Evolutionary conservation across 2,329 filamentous ascomycete genomes (phyloP).

Genomic region (Curvularia verruculosa): DNA sequence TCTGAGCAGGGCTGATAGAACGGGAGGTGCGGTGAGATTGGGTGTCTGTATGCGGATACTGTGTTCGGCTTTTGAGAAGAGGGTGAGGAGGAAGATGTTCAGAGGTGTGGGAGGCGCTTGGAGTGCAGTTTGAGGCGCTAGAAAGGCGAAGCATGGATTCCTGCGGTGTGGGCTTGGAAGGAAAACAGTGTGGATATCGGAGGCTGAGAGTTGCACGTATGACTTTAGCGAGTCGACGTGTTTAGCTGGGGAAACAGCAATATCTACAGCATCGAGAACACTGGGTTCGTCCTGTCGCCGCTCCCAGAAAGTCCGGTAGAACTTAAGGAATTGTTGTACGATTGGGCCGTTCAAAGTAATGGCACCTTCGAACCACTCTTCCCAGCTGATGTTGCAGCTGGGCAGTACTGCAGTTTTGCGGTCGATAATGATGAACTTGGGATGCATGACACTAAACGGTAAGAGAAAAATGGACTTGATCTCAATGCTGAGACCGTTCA

Average conservation of each 20-base stretch:
- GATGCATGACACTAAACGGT: slow-evolving; percentile 86
- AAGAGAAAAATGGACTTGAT: slow-evolving; percentile 81
- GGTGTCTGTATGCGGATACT: slow-evolving; percentile 76
- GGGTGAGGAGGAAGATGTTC: slow-evolving; percentile 67
- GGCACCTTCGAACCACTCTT: slow-evolving; percentile 84
- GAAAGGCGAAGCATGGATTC: slow-evolving; percentile 67
- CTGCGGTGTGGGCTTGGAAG: slow-evolving; percentile 76
- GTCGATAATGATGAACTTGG: slow-evolving; percentile 81
- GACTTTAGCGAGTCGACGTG: slow-evolving; percentile 11
- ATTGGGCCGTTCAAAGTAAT: slow-evolving; percentile 69
- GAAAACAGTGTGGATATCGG: slow-evolving; percentile 62
- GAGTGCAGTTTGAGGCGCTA: slow-evolving; percentile 43
- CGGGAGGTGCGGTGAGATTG: slow-evolving; percentile 72
- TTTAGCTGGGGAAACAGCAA: not conserved
- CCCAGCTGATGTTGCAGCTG: slow-evolving; percentile 86
- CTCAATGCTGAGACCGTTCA: slow-evolving; percentile 67
- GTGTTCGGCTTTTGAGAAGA: slow-evolving; percentile 63
- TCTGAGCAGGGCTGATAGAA: slow-evolving; percentile 65
- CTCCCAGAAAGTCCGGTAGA: slow-evolving; percentile 74
- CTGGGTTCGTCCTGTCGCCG: slow-evolving; percentile 26
- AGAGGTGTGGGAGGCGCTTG: slow-evolving; percentile 71
- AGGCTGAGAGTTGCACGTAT: slow-evolving; percentile 3
- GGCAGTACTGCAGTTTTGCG: slow-evolving; percentile 70
- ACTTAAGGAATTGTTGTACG: slow-evolving; percentile 66
- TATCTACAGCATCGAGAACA: not conserved